Evolutionary conservation across 1,284 basidiomycete genomes (phyloP).

Genomic region (Cerioporus squamosus): DNA sequence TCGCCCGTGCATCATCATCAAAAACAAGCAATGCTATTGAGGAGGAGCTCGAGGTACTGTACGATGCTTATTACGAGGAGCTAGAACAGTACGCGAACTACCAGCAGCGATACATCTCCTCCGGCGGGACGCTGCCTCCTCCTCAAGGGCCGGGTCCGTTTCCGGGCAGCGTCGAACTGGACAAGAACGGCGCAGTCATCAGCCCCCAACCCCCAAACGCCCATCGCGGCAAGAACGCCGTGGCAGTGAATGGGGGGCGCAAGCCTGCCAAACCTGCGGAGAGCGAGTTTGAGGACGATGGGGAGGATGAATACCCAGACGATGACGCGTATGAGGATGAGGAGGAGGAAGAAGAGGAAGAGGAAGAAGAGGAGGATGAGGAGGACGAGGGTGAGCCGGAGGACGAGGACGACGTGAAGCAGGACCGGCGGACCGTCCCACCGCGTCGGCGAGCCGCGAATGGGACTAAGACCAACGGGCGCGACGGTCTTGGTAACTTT

Average conservation of each 20-base stretch:
- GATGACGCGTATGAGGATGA: conserved; percentile 38
- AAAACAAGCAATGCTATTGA: conserved; percentile 90
- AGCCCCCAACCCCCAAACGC: conserved; percentile 54
- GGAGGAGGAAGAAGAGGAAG: conserved; percentile 39
- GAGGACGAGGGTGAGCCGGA: conserved; percentile 35
- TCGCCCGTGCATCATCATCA: conserved; percentile 18
- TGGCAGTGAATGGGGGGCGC: conserved; percentile 48
- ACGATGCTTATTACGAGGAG: conserved; percentile 99
- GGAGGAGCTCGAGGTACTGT: conserved; percentile 98
- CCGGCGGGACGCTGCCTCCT: conserved; percentile 84
- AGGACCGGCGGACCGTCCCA: conserved; percentile 27
- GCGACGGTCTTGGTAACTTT: conserved; percentile 33
- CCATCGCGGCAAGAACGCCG: conserved; percentile 42
- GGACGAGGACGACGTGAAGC: conserved; percentile 34
- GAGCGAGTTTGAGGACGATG: conserved; percentile 63
- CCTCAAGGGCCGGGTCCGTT: conserved; percentile 97
- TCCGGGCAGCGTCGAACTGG: conserved; percentile 95
- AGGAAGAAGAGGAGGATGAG: conserved; percentile 39
- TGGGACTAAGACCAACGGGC: conserved; percentile 30
- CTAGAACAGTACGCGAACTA: conserved; percentile 98
- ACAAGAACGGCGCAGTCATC: conserved; percentile 87
- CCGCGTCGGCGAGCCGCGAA: conserved; percentile 30
- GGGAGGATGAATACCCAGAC: conserved; percentile 43
- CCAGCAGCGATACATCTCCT: conserved; percentile 91
- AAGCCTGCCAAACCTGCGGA: conserved; percentile 53